These are phyloP conservation scores for Desmodesmus armatus DNA, from an alignment of 139 green algal genomes.

Conservation along the genomic window DNA sequence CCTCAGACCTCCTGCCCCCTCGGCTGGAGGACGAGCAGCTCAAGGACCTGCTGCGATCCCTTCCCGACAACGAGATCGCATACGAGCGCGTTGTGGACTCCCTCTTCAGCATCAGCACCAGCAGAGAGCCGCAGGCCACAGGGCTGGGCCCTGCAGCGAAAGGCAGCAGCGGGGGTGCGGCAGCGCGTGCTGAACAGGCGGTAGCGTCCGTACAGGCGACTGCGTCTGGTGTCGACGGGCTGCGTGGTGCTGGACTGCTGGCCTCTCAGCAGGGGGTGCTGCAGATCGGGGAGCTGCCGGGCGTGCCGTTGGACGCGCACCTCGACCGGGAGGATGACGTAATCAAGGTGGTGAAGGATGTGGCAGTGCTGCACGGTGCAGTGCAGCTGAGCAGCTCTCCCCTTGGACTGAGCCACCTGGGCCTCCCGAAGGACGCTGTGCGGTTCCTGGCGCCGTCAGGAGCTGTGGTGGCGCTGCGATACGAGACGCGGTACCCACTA, in stretches of 20 bases:
- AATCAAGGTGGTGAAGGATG: slow-evolving; percentile 47
- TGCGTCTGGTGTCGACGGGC: neutral
- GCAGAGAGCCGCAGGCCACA: slow-evolving; percentile 22
- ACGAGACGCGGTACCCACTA: slow-evolving; percentile 78
- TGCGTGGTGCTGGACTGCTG: neutral
- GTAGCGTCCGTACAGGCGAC: neutral
- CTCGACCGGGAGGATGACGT: slow-evolving; percentile 58
- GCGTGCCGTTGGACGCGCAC: slow-evolving; percentile 18
- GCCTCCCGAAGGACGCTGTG: slow-evolving; percentile 53
- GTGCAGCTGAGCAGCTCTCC: slow-evolving; percentile 45
- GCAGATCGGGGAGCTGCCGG: slow-evolving; percentile 41
- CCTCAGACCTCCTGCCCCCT: slow-evolving; percentile 84
- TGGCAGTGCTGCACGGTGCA: slow-evolving; percentile 53
- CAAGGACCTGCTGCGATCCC: slow-evolving; percentile 83
- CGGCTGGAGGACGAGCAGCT: slow-evolving; percentile 89
- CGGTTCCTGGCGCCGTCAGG: slow-evolving; percentile 59
- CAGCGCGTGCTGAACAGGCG: neutral
- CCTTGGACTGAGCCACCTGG: slow-evolving; percentile 53
- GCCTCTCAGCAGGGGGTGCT: slow-evolving; percentile 23
- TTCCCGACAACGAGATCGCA: slow-evolving; percentile 76
- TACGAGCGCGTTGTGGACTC: slow-evolving; percentile 81
- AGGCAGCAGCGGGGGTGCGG: slow-evolving; percentile 11
- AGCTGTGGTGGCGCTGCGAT: slow-evolving; percentile 54
- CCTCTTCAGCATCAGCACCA: slow-evolving; percentile 68
- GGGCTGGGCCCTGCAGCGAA: neutral